Evolutionary conservation across 1,284 basidiomycete genomes (phyloP).

Genomic region (Heterobasidion occidentale): DNA sequence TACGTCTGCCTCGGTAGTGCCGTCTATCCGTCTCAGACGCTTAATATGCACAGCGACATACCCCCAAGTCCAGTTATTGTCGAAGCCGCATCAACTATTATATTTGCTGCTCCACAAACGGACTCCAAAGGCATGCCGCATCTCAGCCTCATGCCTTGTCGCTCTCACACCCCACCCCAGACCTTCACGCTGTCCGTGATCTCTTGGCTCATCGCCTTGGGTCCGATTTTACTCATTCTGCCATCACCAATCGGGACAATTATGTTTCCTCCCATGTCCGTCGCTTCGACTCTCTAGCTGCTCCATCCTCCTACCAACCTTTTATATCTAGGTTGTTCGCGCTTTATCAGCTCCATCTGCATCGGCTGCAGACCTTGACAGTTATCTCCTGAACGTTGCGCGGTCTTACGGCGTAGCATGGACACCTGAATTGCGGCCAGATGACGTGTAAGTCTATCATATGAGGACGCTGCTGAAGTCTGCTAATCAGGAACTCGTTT

Average conservation of each 20-base stretch:
- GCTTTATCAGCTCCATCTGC: conserved; percentile 44
- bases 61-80: conserved; percentile 39
- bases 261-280: conserved; percentile 48
- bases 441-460: conserved; percentile 45
- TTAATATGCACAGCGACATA: conserved; percentile 18
- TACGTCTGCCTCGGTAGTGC: conserved; percentile 16
- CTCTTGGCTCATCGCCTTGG: conserved; percentile 50
- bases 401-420: conserved; percentile 48
- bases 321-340: conserved; percentile 36
- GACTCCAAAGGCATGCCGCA: conserved; percentile 45
- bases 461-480: conserved; percentile 5
- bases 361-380: conserved; percentile 46
- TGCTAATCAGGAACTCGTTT: background rate
- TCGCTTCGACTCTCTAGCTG: background rate
- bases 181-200: conserved; percentile 46
- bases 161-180: conserved; percentile 25
- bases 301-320: conserved; percentile 2
- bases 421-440: conserved; percentile 49
- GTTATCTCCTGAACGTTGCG: conserved; percentile 47
- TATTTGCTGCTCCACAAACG: conserved; percentile 49
- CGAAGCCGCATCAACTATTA: conserved; percentile 61
- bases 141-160: background rate
- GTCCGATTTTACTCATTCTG: conserved; percentile 47
- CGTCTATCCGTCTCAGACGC: background rate
- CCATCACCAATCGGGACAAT: conserved; percentile 39